Evolutionary conservation across 1,284 basidiomycete genomes (phyloP).

Genomic region (Ustilago hordei): DNA sequence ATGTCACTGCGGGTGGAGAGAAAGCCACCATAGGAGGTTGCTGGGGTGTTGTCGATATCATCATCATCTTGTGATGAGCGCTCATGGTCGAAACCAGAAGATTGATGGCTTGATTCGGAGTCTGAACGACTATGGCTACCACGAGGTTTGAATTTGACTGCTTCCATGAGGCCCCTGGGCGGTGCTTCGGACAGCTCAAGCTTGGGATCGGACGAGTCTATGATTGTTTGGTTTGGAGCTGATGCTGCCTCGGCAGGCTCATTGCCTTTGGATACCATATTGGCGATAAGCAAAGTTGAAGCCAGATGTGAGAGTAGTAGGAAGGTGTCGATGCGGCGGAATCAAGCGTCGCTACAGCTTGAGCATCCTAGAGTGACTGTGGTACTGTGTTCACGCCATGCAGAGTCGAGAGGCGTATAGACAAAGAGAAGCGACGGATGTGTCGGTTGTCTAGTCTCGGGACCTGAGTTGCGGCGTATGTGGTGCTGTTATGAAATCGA

Average conservation of each 20-base stretch:
- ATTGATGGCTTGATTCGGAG: conserved; percentile 35
- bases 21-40: conserved; percentile 44
- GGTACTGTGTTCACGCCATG: conserved; percentile 9
- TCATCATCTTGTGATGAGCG: conserved; percentile 43
- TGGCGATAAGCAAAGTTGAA: neutral
- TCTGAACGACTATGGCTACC: conserved; percentile 26
- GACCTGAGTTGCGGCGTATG: neutral
- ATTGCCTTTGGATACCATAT: conserved; percentile 16
- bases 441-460: conserved; percentile 15
- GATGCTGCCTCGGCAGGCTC: neutral
- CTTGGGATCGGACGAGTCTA: neutral
- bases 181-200: neutral
- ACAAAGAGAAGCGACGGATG: conserved; percentile 15
- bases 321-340: conserved; percentile 8
- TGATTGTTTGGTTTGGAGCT: neutral
- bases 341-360: conserved; percentile 30
- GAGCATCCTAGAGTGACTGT: conserved; percentile 10
- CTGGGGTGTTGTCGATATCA: conserved; percentile 49
- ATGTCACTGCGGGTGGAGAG: conserved; percentile 26
- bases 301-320: neutral
- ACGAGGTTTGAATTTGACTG: conserved; percentile 33
- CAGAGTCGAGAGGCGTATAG: conserved; percentile 4
- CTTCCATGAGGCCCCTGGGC: conserved; percentile 20
- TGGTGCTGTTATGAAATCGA: conserved; percentile 30
- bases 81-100: conserved; percentile 40